phyloP scores from a whole-genome alignment of 176 grass and related monocot genomes.

The Zoysia japonica region DNA sequence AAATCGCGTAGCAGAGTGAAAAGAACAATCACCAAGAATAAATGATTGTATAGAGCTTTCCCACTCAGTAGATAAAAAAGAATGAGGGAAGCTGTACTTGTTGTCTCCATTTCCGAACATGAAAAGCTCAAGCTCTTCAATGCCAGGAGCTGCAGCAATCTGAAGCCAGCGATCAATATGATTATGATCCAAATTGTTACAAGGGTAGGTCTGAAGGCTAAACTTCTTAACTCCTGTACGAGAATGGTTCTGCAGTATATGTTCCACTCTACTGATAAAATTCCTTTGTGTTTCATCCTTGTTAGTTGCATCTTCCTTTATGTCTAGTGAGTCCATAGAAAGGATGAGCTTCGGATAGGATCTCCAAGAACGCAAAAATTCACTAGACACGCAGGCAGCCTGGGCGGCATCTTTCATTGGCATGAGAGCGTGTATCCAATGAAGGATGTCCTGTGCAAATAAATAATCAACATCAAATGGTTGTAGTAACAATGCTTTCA shows the following conservation, averaged over 20 bases:
- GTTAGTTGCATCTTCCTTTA: neutral
- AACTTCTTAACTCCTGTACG: conserved; percentile 10
- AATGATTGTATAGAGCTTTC: neutral
- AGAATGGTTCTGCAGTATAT: conserved; percentile 22
- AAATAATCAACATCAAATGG: neutral
- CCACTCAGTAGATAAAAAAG: neutral
- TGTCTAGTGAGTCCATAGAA: neutral
- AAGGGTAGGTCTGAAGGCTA: neutral
- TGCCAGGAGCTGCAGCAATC: conserved; percentile 2
- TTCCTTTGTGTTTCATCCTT: neutral
- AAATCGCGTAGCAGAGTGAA: neutral
- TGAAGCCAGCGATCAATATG: conserved; percentile 5
- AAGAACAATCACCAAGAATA: neutral
- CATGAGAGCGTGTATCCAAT: neutral
- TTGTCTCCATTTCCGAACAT: neutral
- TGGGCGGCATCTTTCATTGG: conserved; percentile 14
- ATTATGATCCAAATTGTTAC: neutral
- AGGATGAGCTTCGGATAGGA: conserved; percentile 10
- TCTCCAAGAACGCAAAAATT: conserved; percentile 12
- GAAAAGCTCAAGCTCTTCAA: neutral
- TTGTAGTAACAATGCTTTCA: neutral
- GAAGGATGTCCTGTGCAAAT: neutral
- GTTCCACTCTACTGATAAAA: conserved; percentile 16
- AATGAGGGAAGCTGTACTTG: neutral
- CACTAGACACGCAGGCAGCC: conserved; percentile 1